Base-by-base conservation (phyloP, 2,329 filamentous ascomycete genomes). In the Clarireedia homoeocarpa region DNA sequence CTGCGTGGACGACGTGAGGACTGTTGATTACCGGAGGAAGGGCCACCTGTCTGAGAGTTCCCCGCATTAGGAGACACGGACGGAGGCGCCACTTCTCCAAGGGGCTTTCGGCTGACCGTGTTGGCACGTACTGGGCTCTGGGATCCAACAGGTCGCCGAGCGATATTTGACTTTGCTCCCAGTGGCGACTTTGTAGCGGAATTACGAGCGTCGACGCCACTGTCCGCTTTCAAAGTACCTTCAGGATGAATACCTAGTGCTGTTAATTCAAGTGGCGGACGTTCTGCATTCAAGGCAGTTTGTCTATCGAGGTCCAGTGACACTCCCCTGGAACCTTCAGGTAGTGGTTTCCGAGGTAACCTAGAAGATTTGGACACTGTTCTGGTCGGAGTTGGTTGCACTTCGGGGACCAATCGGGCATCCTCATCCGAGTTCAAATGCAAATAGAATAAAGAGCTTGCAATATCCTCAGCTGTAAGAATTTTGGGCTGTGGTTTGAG, bases 401-500 rank as follows among this genome's bases (percentile, higher is more conserved):
- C 63, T 9, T 68, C 68, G 38, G 63, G 63, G 15, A 75, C 69
- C 34, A 73, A 68, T 30, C 70, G 71, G 58, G 73, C 69, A 56
- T 88, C 81, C 40, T 82, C 77, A 3, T 82, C 80, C 1, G 79
- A 77, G 58, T 89, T 81, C 40, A 95, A 80, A 71, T 97, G 92
- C 53, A 96, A 76, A 69, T 94, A 97, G 73, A 97, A 99, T 5
- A 99, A 78, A 14, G 87, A 95, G 65, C 84, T 89, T 55, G 86
- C 83, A 49, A 99, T 85, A 68, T 96, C 92, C 69, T 91, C 86
- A 46, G 82, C 85, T 0, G 90, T 95, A 61, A 99, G 89, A 58
- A 90, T 92, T 70, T 94, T 96, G 44, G 86, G 79, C 51, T 88
- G 85, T 2, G 94, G 94, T 69, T 95, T 96, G 60, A 94, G 80